Conservation (phyloP, 2,329 filamentous ascomycete genomes). For the Didymella segeticola region DNA sequence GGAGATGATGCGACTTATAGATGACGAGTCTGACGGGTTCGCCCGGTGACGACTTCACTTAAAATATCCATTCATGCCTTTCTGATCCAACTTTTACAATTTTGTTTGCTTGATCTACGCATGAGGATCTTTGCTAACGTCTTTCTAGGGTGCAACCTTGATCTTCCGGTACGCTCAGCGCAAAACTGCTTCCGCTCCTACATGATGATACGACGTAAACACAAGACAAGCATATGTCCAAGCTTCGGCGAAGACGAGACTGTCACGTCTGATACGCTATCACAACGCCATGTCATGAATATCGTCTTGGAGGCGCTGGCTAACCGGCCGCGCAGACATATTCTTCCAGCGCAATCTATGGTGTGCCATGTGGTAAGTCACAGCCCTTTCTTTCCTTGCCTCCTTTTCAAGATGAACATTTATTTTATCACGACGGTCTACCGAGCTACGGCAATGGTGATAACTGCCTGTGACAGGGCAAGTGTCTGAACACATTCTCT, state of each 20-base stretch:
- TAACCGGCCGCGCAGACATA: slow-evolving; percentile 28
- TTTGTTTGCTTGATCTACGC: slow-evolving; percentile 2
- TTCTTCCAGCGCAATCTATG: neutral
- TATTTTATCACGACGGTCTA: slow-evolving; percentile 81
- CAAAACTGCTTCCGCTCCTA: slow-evolving; percentile 4
- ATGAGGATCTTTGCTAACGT: slow-evolving; percentile 12
- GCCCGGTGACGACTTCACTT: slow-evolving; percentile 69
- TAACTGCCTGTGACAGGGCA: slow-evolving; percentile 78
- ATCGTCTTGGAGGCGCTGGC: slow-evolving; percentile 23
- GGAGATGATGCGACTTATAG: slow-evolving; percentile 59
- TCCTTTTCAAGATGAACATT: slow-evolving; percentile 51
- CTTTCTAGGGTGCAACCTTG: slow-evolving; percentile 15
- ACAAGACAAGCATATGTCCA: slow-evolving; percentile 98
- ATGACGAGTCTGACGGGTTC: slow-evolving; percentile 82
- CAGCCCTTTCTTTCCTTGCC: neutral
- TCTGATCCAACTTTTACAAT: slow-evolving; percentile 27
- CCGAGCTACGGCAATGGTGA: slow-evolving; percentile 84
- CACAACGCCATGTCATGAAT: slow-evolving; percentile 23
- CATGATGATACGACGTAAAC: slow-evolving; percentile 83
- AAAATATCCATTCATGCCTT: slow-evolving; percentile 74
- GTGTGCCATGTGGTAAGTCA: slow-evolving; percentile 19
- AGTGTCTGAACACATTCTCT: slow-evolving; percentile 40
- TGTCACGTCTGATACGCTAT: slow-evolving; percentile 45
- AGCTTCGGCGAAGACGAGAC: slow-evolving; percentile 66
- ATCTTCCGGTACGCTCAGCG: slow-evolving; percentile 25